Conservation (phyloP, 2,329 filamentous ascomycete genomes). For the Bipolaris bicolor region DNA sequence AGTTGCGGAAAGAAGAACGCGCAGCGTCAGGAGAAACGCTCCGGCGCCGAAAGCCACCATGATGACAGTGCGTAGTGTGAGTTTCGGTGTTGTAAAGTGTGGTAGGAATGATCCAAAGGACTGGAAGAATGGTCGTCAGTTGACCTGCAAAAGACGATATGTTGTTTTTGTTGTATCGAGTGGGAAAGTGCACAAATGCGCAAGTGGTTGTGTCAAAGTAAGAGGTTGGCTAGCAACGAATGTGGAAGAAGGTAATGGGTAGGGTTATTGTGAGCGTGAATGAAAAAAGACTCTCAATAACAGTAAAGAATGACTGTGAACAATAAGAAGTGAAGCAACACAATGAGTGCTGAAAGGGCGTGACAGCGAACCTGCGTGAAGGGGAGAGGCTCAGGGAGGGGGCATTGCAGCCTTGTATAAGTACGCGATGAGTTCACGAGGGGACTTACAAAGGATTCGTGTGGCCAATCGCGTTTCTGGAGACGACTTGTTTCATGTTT, state of each 20-base stretch:
- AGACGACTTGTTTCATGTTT: conserved; percentile 47
- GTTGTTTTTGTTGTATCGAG: conserved; percentile 19
- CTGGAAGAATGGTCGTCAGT: conserved; percentile 37
- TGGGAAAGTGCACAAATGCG: conserved; percentile 15
- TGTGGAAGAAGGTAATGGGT: conserved; percentile 14
- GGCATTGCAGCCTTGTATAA: conserved; percentile 36
- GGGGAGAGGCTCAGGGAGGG: conserved; percentile 25
- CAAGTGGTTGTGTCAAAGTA: conserved; percentile 12
- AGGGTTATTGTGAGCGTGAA: conserved; percentile 18
- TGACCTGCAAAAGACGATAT: conserved; percentile 36
- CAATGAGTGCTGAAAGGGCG: conserved; percentile 33
- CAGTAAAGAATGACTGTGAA: conserved; percentile 43
- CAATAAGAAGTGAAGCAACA: conserved; percentile 38
- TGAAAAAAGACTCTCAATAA: conserved; percentile 21
- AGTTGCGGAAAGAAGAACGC: conserved; percentile 42
- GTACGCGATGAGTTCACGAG: conserved; percentile 31
- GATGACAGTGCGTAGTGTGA: conserved; percentile 34
- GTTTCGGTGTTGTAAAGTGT: conserved; percentile 21
- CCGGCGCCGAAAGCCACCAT: conserved; percentile 48
- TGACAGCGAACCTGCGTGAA: conserved; percentile 44
- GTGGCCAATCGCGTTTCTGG: conserved; percentile 39
- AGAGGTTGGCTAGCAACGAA: conserved; percentile 32
- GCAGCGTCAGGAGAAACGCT: conserved; percentile 48
- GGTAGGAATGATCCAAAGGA: conserved; percentile 24
- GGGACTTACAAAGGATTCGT: conserved; percentile 39